Conservation (phyloP, 441 rosid genomes). For the Rhodomyrtus psidioides region DNA sequence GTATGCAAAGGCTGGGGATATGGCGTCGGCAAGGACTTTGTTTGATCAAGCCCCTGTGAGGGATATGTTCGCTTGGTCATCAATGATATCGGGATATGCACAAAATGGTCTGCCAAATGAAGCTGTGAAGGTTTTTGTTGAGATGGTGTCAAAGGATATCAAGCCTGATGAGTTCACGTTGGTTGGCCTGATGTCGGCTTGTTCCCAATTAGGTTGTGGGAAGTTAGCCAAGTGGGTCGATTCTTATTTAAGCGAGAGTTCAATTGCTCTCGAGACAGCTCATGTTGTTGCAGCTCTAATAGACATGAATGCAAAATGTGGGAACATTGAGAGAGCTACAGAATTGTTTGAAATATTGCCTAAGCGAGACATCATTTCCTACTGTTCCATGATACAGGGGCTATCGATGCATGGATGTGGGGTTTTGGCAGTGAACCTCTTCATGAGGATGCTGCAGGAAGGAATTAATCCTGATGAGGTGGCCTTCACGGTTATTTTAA, state of each 20-base stretch:
- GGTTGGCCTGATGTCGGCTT: constrained; percentile 74
- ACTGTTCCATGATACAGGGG: constrained; percentile 81
- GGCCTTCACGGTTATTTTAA: constrained; percentile 63
- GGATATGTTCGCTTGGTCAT: constrained; percentile 65
- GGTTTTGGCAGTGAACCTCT: constrained; percentile 41
- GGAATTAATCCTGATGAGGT: constrained; percentile 53
- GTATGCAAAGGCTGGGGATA: constrained; percentile 61
- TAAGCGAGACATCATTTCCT: constrained; percentile 36
- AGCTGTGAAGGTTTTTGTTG: constrained; percentile 37
- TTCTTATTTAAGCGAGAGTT: constrained; percentile 29
- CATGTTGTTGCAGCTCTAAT: constrained; percentile 58
- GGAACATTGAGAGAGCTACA: constrained; percentile 58
- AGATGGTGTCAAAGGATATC: constrained; percentile 38
- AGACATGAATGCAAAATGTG: constrained; percentile 82
- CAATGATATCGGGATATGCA: constrained; percentile 62
- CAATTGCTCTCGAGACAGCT: constrained; percentile 26
- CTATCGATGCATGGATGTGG: constrained; percentile 56
- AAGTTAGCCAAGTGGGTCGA: constrained; percentile 58
- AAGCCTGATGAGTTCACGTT: constrained; percentile 57
- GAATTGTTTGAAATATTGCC: constrained; percentile 57
- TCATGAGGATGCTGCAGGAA: constrained; percentile 58
- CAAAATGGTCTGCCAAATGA: constrained; percentile 65
- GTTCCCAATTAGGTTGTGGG: constrained; percentile 56
- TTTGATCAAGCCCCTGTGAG: constrained; percentile 43
- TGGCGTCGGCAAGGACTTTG: constrained; percentile 50